Percentiles rank a stretch among this genome's conserved stretches.
phyloP scores from a whole-genome alignment of 1,284 basidiomycete species.

The Ganoderma sp. region DNA sequence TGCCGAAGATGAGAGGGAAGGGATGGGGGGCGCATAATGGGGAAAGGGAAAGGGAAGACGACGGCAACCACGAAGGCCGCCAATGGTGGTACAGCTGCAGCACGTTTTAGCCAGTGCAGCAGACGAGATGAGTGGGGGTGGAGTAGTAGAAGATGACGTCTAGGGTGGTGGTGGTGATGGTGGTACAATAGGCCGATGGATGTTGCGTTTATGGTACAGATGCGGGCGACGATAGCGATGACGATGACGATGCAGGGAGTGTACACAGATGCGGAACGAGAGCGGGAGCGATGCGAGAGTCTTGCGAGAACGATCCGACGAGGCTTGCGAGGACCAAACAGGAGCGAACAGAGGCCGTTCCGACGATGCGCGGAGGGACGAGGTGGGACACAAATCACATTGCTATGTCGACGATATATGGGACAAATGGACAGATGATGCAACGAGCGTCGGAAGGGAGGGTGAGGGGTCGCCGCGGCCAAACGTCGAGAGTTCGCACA shows the following conservation, averaged over 20 bases:
- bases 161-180: not conserved
- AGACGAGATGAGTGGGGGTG: not conserved
- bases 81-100: slow-evolving; percentile 9
- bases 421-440: slow-evolving; percentile 31
- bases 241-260: slow-evolving; percentile 12
- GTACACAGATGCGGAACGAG: slow-evolving; percentile 8
- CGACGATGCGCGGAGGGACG: slow-evolving; percentile 7
- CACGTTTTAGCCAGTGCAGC: slow-evolving; percentile 8
- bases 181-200: slow-evolving; percentile 15
- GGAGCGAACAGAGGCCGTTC: slow-evolving; percentile 20
- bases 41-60: not conserved
- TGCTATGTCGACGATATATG: slow-evolving; percentile 32
- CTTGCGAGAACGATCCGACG: slow-evolving; percentile 8
- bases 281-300: not conserved
- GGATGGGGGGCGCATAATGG: slow-evolving; percentile 5
- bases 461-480: slow-evolving; percentile 20
- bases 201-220: not conserved
- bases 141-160: not conserved
- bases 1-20: not conserved
- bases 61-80: not conserved
- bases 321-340: slow-evolving; percentile 4
- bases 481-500: not conserved
- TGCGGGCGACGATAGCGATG: slow-evolving; percentile 3
- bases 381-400: slow-evolving; percentile 28
- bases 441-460: slow-evolving; percentile 35